Base-by-base conservation (phyloP, 2,329 filamentous ascomycete genomes). In the Dactylellina leptospora region DNA sequence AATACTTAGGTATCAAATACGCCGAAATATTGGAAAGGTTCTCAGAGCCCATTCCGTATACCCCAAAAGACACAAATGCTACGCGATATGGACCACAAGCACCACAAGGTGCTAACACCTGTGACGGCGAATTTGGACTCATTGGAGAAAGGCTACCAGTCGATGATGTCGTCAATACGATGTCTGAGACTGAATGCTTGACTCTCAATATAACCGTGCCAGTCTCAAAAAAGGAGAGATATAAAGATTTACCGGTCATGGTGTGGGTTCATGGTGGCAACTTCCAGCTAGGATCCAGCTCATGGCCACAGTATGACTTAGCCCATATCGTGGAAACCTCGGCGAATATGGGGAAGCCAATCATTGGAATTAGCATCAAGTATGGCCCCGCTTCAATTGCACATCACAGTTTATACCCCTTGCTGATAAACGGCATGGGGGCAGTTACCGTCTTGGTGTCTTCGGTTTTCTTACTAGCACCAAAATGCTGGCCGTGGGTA, bases 251-350 rank as follows among this genome's bases (percentile, higher is more conserved):
- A 1, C 84, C 84, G 0, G 83, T 85, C 0, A 79, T 85, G 38
- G 80, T 84, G 1, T 85, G 84, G 73, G 80, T 86, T 3, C 84
- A 86, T 68, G 84, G 84, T 0, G 84, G 84, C 9, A 84, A 82
- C 0, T 82, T 84, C 51, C 77, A 78, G 1, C 79, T 82, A 1
- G 84, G 84, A 1, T 82, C 82, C 2, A 83, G 81, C 42, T 84
- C 81, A 44, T 86, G 83, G 80, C 84, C 84, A 0, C 82, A 85
- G 36, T 84, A 83, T 73, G 82, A 85, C 70, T 77, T 82, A 18
- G 77, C 77, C 3, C 77, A 80, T 0, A 71, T 86, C 3, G 82
- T 85, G 2, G 80, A 80, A 70, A 74, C 83, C 3, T 82, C 82
- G 0, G 76, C 77, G 0, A 79, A 81, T 11, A 79, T 80, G 16